Conservation (phyloP, 2,329 filamentous ascomycete species). For the Trichoderma guizhouense region DNA sequence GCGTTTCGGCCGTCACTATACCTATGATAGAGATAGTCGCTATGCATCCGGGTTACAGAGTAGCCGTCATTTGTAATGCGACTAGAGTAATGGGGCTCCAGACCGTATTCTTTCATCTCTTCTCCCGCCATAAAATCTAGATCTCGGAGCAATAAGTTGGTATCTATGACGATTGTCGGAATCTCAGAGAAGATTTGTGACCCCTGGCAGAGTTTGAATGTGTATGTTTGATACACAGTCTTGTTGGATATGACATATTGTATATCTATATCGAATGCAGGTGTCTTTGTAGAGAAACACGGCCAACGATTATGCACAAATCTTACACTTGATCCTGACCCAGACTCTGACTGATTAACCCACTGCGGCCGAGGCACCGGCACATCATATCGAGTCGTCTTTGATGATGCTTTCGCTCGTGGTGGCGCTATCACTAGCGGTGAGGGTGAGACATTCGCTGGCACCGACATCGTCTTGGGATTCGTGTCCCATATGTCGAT, state of each 20-base stretch:
- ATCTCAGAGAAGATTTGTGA: background rate
- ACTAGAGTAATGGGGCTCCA: background rate
- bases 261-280: background rate
- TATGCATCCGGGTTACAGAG: background rate
- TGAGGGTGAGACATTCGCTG: background rate
- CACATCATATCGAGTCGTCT: background rate
- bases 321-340: background rate
- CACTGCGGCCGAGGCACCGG: background rate
- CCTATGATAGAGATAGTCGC: background rate
- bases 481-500: background rate
- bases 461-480: background rate
- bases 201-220: background rate
- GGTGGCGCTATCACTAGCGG: background rate
- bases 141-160: background rate
- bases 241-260: background rate
- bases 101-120: background rate
- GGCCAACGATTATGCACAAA: background rate
- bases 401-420: background rate
- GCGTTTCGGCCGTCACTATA: background rate
- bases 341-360: background rate
- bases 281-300: background rate
- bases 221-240: background rate
- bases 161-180: background rate
- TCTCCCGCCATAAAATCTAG: background rate
- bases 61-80: background rate